Percentiles rank a stretch among this genome's conserved stretches.
Evolutionary conservation across 2,329 filamentous ascomycete species (phyloP).

Genomic region (Westerdykella ornata): DNA sequence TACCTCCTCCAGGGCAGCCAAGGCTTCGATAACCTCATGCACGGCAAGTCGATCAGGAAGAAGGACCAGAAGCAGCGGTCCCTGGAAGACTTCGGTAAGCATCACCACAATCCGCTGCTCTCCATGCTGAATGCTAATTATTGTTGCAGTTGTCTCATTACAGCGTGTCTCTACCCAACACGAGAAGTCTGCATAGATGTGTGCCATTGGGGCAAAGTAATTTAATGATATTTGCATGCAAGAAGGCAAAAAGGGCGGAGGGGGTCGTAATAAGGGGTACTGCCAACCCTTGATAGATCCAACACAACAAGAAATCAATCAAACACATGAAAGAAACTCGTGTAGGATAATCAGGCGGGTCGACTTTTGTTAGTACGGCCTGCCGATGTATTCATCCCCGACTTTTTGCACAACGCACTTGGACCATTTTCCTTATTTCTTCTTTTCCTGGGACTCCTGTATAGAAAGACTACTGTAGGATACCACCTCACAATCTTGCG

Average conservation of each 20-base stretch:
- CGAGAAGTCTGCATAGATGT: constrained; percentile 69
- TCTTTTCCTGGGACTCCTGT: constrained; percentile 8
- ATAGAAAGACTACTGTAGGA: too few relatives aligned
- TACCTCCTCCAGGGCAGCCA: constrained; percentile 73
- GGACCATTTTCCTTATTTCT: neutral
- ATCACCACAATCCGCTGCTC: constrained; percentile 3
- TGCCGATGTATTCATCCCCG: too few relatives aligned
- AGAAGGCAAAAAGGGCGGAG: constrained; percentile 1
- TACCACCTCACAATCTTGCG: too few relatives aligned
- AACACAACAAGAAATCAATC: neutral
- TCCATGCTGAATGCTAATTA: constrained; percentile 43
- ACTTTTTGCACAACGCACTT: too few relatives aligned
- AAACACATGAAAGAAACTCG: neutral
- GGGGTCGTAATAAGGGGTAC: neutral
- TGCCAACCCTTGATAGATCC: constrained; percentile 9
- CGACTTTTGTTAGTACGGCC: too few relatives aligned
- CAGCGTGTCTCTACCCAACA: constrained; percentile 88
- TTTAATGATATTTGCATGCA: constrained; percentile 14
- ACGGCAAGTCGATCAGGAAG: constrained; percentile 76
- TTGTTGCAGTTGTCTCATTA: constrained; percentile 66
- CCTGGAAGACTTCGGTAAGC: constrained; percentile 81
- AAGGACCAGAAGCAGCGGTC: constrained; percentile 76
- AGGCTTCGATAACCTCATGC: constrained; percentile 88
- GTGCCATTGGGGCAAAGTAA: constrained; percentile 6
- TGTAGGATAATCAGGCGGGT: too few relatives aligned